These are phyloP conservation scores for Lentinula detonsa DNA, from an alignment of 768 basidiomycete species.

Conservation along the genomic window DNA sequence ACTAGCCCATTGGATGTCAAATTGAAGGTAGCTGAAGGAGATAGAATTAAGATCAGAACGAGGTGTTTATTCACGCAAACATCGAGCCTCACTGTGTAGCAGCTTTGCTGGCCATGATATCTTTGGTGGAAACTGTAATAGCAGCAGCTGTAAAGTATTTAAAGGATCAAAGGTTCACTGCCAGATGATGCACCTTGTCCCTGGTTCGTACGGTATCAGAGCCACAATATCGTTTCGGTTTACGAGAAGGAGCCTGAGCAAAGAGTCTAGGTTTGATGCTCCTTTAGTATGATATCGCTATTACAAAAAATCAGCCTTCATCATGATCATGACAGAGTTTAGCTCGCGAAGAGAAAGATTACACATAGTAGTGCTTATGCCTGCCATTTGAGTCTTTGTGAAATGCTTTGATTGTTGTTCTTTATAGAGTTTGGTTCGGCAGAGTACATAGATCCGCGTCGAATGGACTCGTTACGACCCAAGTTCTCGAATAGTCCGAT, in stretches of 20 bases:
- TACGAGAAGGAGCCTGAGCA: not conserved
- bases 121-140: not conserved
- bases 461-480: too few relatives aligned
- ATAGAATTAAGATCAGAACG: not conserved
- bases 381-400: not conserved
- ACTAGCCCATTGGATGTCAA: constrained; percentile 6
- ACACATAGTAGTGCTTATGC: not conserved
- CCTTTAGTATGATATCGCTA: not conserved
- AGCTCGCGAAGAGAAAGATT: not conserved
- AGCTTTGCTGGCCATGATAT: not conserved
- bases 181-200: not conserved
- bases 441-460: not conserved
- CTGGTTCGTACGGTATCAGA: not conserved
- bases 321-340: not conserved
- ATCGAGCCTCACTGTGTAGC: not conserved
- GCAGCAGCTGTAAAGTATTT: not conserved
- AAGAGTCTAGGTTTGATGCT: not conserved
- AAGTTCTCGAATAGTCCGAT: too few relatives aligned
- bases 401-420: not conserved
- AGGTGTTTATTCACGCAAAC: too few relatives aligned
- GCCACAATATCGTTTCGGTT: not conserved
- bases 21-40: constrained; percentile 1
- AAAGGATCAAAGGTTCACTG: not conserved
- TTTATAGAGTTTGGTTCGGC: not conserved
- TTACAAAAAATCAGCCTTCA: not conserved